Conservation (phyloP, 805 yeast genomes). For the Metschnikowia hibisci region DNA sequence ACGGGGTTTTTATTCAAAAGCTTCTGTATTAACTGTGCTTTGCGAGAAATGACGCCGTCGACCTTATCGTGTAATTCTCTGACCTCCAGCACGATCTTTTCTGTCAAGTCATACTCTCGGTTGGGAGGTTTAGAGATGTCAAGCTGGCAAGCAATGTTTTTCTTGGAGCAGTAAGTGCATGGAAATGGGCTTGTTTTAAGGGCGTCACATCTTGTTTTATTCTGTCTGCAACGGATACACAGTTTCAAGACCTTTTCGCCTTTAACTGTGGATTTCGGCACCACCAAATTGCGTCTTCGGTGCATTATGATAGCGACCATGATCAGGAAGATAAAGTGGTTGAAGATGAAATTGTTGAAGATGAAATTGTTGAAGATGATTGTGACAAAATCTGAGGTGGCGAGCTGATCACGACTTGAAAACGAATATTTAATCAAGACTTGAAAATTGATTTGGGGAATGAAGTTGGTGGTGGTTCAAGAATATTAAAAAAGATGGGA, state of each 20-base stretch:
- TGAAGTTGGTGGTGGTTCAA: not conserved
- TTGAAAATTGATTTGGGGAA: not conserved
- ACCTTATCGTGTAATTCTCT: conserved; percentile 14
- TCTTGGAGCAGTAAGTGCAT: conserved; percentile 54
- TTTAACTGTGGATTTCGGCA: conserved; percentile 10
- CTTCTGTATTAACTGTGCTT: conserved; percentile 11
- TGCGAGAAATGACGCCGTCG: conserved; percentile 11
- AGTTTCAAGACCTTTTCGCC: conserved; percentile 40
- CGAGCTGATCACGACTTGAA: too few species aligned
- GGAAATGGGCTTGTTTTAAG: conserved; percentile 47
- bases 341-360: not conserved
- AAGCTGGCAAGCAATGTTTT: conserved; percentile 49
- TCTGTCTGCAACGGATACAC: conserved; percentile 61
- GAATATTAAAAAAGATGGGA: not conserved
- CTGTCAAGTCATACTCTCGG: conserved; percentile 15
- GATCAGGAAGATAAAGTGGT: not conserved
- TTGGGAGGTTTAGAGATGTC: conserved; percentile 40
- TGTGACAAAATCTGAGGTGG: too few species aligned
- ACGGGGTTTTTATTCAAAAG: not conserved
- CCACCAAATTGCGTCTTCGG: conserved; percentile 12
- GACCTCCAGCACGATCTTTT: conserved; percentile 13
- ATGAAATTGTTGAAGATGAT: not conserved
- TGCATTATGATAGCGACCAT: conserved; percentile 18
- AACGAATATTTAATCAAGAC: too few species aligned
- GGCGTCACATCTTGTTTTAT: conserved; percentile 65